Evolutionary conservation across 768 basidiomycete species (phyloP), one percentile per base, ranked within the genome.

Genomic region (Mycena chlorophos): DNA sequence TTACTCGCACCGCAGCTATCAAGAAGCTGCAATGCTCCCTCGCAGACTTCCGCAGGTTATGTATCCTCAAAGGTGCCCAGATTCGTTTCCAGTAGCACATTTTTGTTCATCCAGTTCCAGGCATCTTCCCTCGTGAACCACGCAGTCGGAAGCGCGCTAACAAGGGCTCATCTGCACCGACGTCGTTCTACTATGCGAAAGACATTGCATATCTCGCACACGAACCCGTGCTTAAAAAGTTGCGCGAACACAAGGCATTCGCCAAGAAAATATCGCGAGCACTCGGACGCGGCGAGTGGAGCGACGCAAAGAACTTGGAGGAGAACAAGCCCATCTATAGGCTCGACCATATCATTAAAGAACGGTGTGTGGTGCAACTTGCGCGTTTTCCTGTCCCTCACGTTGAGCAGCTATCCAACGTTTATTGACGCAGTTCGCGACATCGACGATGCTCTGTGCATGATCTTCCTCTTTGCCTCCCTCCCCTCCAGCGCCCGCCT

Each of bases 151-250:
- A 98, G 71, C 85, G 86, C 60, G 97, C 96, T 31, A 98, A 98
- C 77, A 98, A 97, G 71, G 97, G 96, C 1, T 96, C 93, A 3
- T 94, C 94, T 50, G 95, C 93, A 0, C 94, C 95, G 3, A 94
- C 97, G 1, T 93, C 94, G 2, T 99, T 98, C 75, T 99, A 99
- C 75, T 98, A 98, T 70, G 78, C 91, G 25, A 99, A 99, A 75
- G 97, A 99, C 68, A 96, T 99, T 61, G 90, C 91, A 54, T 98
- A 96, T 73, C 85, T 99, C 29, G 87, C 93, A 4, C 97, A 99
- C 70, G 97, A 99, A 69, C 97, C 97, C 1, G 86, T 98, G 12
- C 78, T 99, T 23, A 86, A 85, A 70, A 97, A 93, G 71, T 79
- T 99, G 49, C 79, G 97, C 66, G 94, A 98, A 69, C 97, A 99